Evolutionary conservation across 192 early-diverging fungal species (phyloP), one percentile per base, ranked within the genome.

Genomic region (Rhizophagus sp.): DNA sequence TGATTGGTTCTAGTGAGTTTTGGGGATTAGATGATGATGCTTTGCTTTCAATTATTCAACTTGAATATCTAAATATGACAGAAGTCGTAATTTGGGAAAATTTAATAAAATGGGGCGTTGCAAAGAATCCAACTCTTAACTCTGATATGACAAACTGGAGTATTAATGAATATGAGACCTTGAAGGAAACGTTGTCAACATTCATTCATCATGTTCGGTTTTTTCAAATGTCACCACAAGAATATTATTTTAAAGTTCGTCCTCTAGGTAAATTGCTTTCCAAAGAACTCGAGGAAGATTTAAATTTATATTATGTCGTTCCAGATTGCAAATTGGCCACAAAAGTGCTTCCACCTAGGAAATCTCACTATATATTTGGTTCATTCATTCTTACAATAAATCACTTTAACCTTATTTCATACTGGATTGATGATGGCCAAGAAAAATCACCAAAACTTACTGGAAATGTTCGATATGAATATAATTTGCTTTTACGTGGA

Each of bases 401-500:
- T 7, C 68, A 71, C 2, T 27, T 25, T 6, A 17, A 6, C 17
- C 19, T 79, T 24, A 71, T 79, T 36, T 33, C 78, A 52, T 41
- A 57, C 22, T 79, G 78, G 78, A 79, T 79, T 25, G 12, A 79
- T 41, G 13, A 25, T 25, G 30, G 15, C 10, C n/a, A 36, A 27
- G n/a, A 62, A 25, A 8, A 9, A 57, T 22, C 4, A 27, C 7
- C 13, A 24, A 49, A 22, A 33, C 3, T 12, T 30, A 22, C 7
- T 22, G 8, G 44, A 19, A 34, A 25, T 11, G 24, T 2, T 7
- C 63, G 41, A 30, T 77, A 66, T 66, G 9, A 73, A 50, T 79
- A 71, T 13, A 71, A 70, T 62, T 71, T 79, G 4, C 24, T 79
- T 24, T 68, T 70, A 30, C 78, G 78, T 57, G 78, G 63, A 39